Evolutionary conservation across 805 yeast species (phyloP).

Genomic region (Yarrowia keelungensis): DNA sequence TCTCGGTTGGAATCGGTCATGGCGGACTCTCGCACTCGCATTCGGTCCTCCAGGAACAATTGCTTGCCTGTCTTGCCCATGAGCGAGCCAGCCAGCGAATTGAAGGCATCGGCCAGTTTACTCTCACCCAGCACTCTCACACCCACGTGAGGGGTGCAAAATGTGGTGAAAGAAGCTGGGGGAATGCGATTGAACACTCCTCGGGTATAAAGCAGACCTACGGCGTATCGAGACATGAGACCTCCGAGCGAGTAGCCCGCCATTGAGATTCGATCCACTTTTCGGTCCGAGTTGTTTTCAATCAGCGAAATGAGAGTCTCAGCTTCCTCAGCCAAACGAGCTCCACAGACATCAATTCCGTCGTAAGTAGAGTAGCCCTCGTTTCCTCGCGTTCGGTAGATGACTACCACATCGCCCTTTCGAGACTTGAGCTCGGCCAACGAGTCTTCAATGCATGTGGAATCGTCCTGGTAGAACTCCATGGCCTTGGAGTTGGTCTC

Average conservation of each 20-base stretch:
- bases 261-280: slow-evolving; percentile 72
- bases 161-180: slow-evolving; percentile 66
- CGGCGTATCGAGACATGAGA: slow-evolving; percentile 75
- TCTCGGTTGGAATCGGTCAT: slow-evolving; percentile 41
- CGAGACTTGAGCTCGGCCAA: slow-evolving; percentile 43
- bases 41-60: slow-evolving; percentile 58
- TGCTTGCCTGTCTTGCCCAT: slow-evolving; percentile 78
- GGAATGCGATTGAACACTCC: slow-evolving; percentile 59
- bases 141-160: slow-evolving; percentile 77
- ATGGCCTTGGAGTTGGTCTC: slow-evolving; percentile 17
- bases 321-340: slow-evolving; percentile 75
- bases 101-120: slow-evolving; percentile 61
- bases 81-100: slow-evolving; percentile 66
- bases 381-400: slow-evolving; percentile 64
- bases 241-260: slow-evolving; percentile 94
- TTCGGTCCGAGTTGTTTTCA: slow-evolving; percentile 41
- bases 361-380: slow-evolving; percentile 82
- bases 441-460: slow-evolving; percentile 26
- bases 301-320: slow-evolving; percentile 50
- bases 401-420: slow-evolving; percentile 49
- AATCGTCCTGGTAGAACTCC: slow-evolving; percentile 37
- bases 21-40: slow-evolving; percentile 24
- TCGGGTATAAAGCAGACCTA: slow-evolving; percentile 69
- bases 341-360: slow-evolving; percentile 85
- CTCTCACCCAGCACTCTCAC: slow-evolving; percentile 63